Conservation (phyloP, 192 early-diverging fungal genomes). For the Spizellomyces punctatus region DNA sequence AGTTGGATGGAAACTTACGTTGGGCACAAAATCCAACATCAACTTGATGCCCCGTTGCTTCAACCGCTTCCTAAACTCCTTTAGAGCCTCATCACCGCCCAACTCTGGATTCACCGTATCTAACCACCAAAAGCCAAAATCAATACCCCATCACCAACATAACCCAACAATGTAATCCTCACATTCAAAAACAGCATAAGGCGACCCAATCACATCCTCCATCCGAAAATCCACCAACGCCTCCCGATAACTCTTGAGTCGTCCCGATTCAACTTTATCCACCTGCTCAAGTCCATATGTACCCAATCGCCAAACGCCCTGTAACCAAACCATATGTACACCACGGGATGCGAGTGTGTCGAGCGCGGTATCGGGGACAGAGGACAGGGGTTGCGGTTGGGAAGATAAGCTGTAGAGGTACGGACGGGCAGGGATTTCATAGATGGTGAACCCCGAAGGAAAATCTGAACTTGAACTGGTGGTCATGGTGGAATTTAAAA, state of each 20-base stretch:
- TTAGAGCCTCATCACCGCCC: slow-evolving; percentile 1
- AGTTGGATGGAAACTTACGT: slow-evolving; percentile 3
- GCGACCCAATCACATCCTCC: slow-evolving; percentile 11
- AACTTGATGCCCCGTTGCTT: not conserved
- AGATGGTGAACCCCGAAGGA: slow-evolving; percentile 4
- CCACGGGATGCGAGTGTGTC: not conserved
- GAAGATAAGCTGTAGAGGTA: not conserved
- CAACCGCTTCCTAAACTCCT: not conserved
- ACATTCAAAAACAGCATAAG: slow-evolving; percentile 3
- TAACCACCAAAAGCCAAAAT: not conserved
- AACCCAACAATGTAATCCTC: too few relatives aligned
- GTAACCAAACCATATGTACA: slow-evolving; percentile 3
- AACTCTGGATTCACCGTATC: slow-evolving; percentile 6
- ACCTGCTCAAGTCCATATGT: not conserved
- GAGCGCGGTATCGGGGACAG: not conserved
- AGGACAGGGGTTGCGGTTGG: not conserved
- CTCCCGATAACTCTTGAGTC: slow-evolving; percentile 4
- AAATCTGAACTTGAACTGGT: too few relatives aligned
- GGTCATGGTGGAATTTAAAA: too few relatives aligned
- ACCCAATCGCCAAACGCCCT: slow-evolving; percentile 1
- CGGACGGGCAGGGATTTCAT: slow-evolving; percentile 3
- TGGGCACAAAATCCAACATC: slow-evolving; percentile 9
- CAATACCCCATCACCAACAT: not conserved
- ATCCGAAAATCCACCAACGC: not conserved
- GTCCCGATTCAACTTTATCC: not conserved